A percentile compares a stretch with the other conserved stretches of the same genome.
These are phyloP conservation scores for Hymenotorrendiella dingleyae DNA, from an alignment of 2,329 filamentous ascomycete genomes.

Conservation along the genomic window DNA sequence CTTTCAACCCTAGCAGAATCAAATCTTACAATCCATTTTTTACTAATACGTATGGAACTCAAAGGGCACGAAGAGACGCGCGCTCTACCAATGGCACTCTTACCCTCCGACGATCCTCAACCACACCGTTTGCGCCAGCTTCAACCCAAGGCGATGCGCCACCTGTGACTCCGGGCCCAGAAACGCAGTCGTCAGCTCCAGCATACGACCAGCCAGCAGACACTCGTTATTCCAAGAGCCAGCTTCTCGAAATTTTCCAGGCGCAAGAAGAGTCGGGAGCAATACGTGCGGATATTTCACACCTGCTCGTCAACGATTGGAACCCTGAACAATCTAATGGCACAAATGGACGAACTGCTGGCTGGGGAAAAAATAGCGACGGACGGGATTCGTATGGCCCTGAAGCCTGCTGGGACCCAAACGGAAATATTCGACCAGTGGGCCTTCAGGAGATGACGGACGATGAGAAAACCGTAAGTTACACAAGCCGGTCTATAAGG, in stretches of 20 bases:
- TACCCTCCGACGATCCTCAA: conserved; percentile 59
- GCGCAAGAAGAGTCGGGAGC: conserved; percentile 43
- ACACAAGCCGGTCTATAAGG: conserved; percentile 16
- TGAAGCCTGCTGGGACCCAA: conserved; percentile 85
- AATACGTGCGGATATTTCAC: conserved; percentile 54
- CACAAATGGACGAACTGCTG: conserved; percentile 45
- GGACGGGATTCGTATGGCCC: conserved; percentile 72
- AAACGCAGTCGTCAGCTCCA: conserved; percentile 25
- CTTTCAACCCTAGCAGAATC: too few species aligned
- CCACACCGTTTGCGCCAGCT: conserved; percentile 44
- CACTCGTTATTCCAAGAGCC: conserved; percentile 34
- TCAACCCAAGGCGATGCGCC: conserved; percentile 20
- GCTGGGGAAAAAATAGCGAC: conserved; percentile 76
- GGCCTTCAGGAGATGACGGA: conserved; percentile 63
- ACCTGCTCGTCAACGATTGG: conserved; percentile 72
- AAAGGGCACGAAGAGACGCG: conserved; percentile 52
- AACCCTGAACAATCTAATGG: conserved; percentile 69
- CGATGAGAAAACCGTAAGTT: conserved; percentile 54
- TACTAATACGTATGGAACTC: not conserved
- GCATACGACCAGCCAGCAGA: conserved; percentile 35
- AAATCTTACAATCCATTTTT: too few species aligned
- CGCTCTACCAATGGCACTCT: conserved; percentile 56
- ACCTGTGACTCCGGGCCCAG: conserved; percentile 15
- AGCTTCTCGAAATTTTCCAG: conserved; percentile 70
- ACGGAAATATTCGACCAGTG: conserved; percentile 64